Evolutionary conservation across 2,329 filamentous ascomycete species (phyloP), one percentile per base, ranked within the genome.

Genomic region (Beauveria brongniartii): DNA sequence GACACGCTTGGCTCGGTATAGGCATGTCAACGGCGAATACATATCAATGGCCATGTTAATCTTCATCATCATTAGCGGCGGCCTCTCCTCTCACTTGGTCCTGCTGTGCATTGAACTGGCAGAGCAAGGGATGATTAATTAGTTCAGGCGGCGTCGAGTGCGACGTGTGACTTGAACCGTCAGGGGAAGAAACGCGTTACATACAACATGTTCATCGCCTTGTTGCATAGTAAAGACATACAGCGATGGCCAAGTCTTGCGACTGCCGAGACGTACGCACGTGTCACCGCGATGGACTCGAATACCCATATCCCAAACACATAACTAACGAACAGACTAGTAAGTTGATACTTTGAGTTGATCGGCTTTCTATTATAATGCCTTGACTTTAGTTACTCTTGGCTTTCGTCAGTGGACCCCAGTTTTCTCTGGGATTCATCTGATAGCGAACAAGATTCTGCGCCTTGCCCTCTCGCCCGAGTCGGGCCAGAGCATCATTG

Each of bases 401-500:
- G 28, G 83, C 83, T 65, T 78, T 77, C 57, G 76, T 78, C 84
- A 96, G 85, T 1, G 94, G 94, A 0, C 94, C 94, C 94, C 94
- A 99, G 72, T 97, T 94, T 69, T 91, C 87, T 63, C 88, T 80
- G 51, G 94, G 94, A 71, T 97, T 97, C 63, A 87, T 77, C 77
- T 96, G 94, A 73, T 97, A 99, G 64, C 93, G 81, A 59, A 95
- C 86, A 51, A 95, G 80, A 65, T 87, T 88, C 71, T 84, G 87
- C 62, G 78, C 81, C 58, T 83, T 82, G 64, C 78, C 82, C 63
- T 91, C 87, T 66, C 80, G 87, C 0, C 92, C 93, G 14, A 97
- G 79, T 59, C 79, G 72, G 72, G 91, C 92, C 14, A 97, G 80
- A 41, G 78, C 72, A 72, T 94, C 90, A 71, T 97, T 87, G 71